Evolutionary conservation across 2,329 filamentous ascomycete species (phyloP), one percentile per base, ranked within the genome.

Genomic region (Colletotrichum truncatum): DNA sequence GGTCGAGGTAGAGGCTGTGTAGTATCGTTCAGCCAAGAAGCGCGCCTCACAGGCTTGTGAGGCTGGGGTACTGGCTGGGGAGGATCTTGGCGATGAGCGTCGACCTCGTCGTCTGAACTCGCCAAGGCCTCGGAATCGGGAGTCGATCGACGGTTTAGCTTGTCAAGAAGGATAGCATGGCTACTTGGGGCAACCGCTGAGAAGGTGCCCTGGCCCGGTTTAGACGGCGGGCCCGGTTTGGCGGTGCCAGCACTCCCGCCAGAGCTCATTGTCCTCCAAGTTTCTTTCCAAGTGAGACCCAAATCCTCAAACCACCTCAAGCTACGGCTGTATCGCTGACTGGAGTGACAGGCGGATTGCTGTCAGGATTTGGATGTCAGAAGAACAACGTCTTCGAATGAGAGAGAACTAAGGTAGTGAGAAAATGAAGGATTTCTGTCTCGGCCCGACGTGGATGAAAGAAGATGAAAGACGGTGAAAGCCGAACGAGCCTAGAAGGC

Each of bases 51-150:
- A 48, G 91, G 87, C 71, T 90, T 92, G 52, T 80, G 85, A 52
- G 81, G 85, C 71, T 82, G 86, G 59, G 76, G 73, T 65, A 75
- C 75, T 72, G 78, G 80, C 71, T 84, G 83, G 68, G 79, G 79
- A 72, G 74, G 77, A 62, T 85, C 87, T 70, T 87, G 82, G 45
- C 84, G 84, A 70, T 87, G 84, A 74, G 89, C 85, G 66, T 97
- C 92, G 62, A 83, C 86, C 77, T 99, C 96, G 76, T 98, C 96
- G 77, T 98, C 96, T 11, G 94, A 98, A 70, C 95, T 98, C 55
- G 92, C 94, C 65, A 98, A 82, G 54, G 93, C 95, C 76, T 98
- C 95, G 4, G 94, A 98, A 75, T 98, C 96, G 21, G 95, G 95
- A 1, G 95, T 98, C 7, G 93, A 94, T 71, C 94, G 89, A 60